Evolutionary conservation across 805 yeast species (phyloP), one percentile per base, ranked within the genome.

Genomic region (Suhomyces faveliae): DNA sequence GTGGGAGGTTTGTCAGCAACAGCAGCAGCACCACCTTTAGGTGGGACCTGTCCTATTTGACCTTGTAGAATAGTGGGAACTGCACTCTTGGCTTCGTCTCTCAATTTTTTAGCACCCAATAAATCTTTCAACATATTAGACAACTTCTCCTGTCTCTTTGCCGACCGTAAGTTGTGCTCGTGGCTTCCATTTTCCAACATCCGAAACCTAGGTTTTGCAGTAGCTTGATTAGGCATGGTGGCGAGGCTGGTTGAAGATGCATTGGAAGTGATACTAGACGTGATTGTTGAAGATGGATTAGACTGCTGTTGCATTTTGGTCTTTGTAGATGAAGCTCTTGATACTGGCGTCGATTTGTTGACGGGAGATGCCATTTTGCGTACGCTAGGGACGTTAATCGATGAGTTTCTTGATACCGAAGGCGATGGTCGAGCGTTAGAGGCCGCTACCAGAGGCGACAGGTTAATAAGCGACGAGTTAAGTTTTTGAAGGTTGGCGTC

Each of bases 121-220:
- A 85, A 74, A 61, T 84, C 89, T 59, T 85, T 87, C 51, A 87
- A 73, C 90, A 87, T 85, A 50, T 81, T 81, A 6, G 84, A 76
- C 30, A 87, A 63, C 56, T 86, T 87, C 59, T 87, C 95, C 63
- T 87, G 92, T 56, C 95, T 73, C 62, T 83, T 85, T 6, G 92
- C 84, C 39, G 85, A 83, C 50, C 81, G 77, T 50, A 92, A 72
- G 61, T 81, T 82, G 66, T 92, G 99, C 58, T 80, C 88, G 65
- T 92, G 99, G 10, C 69, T 53, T 4, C 96, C 95, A 55, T 84
- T 85, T 42, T 83, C 89, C 43, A 71, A 68, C 59, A 83, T 67
- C 17, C 70, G 57, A 60, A 84, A 84, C 38, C 91, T 57, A 1
- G 79, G 79, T 41, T 66, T 66, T 6, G 39, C 44, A 12, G 45